Evolutionary conservation across 2,329 filamentous ascomycete species (phyloP), one percentile per base, ranked within the genome.

Genomic region (Aspergillus udagawae): DNA sequence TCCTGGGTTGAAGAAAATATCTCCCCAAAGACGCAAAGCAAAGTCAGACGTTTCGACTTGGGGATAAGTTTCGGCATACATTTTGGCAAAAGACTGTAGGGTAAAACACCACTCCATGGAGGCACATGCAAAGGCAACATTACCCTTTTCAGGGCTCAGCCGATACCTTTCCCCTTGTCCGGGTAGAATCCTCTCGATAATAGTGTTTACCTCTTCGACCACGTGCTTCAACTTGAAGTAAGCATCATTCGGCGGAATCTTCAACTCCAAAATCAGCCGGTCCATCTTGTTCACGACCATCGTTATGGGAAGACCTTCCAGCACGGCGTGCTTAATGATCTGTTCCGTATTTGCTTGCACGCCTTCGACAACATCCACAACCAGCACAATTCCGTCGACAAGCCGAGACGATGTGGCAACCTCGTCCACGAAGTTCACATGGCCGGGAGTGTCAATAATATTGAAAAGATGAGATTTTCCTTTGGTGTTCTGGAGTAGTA

Each of bases 161-260:
- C 94, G 86, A 74, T 85, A 86, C 60, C 83, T 86, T 68, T 91
- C 90, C 28, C 92, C 92, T 65, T 86, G 85, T 1, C 91, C 88
- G 3, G 94, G 93, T 28, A 92, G 81, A 3, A 90, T 89, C 71
- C 90, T 92, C 70, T 96, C 91, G 67, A 99, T 97, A 65, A 94
- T 80, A 1, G 91, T 96, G 76, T 99, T 99, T 75, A 99, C 92
- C 75, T 97, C 91, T 74, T 99, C 94, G 53, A 99, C 86, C n/a
- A 97, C 92, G 73, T 97, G 92, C 77, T 97, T 97, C 54, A 99
- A 81, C 81, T 99, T 99, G 82, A 97, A 97, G 78, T 99, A 99
- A 12, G 94, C 94, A 71, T 99, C 94, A 63, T 87, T 91, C 1
- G 94, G 94, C 2, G 94, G 94, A 14, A 99, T 82, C 73, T 96